phyloP scores from a whole-genome alignment of 2,329 filamentous ascomycete species.

The Neonectria neomacrospora region DNA sequence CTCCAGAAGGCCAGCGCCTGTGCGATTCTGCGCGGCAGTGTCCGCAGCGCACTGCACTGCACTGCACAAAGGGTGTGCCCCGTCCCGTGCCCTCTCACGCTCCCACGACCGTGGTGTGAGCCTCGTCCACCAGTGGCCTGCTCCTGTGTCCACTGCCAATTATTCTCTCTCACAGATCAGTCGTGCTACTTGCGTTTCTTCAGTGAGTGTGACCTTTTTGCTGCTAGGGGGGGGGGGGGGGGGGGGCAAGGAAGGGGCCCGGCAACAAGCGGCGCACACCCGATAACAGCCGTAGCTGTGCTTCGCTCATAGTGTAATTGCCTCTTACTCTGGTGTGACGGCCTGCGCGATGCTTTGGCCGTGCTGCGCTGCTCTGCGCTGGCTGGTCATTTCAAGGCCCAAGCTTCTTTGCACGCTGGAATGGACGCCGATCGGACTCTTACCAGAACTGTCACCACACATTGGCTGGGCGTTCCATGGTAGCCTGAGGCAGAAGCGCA shows the following conservation, averaged over 20 bases:
- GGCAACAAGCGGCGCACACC: conserved; percentile 6
- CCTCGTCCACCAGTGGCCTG: conserved; percentile 38
- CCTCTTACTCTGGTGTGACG: conserved; percentile 14
- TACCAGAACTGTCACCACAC: conserved; percentile 11
- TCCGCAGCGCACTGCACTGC: conserved; percentile 35
- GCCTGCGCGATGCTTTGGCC: neutral
- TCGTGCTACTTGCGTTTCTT: conserved; percentile 31
- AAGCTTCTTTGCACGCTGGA: conserved; percentile 21
- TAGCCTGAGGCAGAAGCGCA: conserved; percentile 35
- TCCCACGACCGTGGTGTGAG: conserved; percentile 40
- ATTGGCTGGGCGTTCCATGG: conserved; percentile 12
- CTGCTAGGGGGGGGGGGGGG: conserved; percentile 16
- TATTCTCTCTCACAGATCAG: conserved; percentile 21
- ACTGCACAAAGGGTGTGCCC: conserved; percentile 35
- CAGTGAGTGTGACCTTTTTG: conserved; percentile 33
- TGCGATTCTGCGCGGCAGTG: conserved; percentile 44
- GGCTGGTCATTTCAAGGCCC: neutral
- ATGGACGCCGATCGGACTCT: conserved; percentile 12
- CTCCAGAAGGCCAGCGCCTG: conserved; percentile 30
- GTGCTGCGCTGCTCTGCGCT: neutral
- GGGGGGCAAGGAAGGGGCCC: conserved; percentile 3
- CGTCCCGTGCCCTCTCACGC: conserved; percentile 32
- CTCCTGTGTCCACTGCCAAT: conserved; percentile 36
- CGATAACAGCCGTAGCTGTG: conserved; percentile 1
- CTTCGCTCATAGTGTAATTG: conserved; percentile 16